Base-by-base conservation (phyloP, 2,329 filamentous ascomycete genomes). In the Hypocrella siamensis region DNA sequence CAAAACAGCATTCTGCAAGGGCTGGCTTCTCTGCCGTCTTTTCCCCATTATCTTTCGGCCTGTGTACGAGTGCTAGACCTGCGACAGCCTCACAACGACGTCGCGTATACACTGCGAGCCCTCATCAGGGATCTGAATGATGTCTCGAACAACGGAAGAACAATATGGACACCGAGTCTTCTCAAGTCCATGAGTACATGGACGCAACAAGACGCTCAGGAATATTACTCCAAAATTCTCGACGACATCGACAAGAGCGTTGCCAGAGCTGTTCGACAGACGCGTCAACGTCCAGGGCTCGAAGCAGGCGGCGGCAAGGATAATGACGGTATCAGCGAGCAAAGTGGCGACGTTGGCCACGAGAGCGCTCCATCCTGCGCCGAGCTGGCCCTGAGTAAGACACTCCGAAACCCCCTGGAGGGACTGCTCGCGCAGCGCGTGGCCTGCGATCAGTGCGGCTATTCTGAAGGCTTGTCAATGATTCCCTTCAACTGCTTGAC, bases 151-250 rank as follows among this genome's bases (percentile, higher is more conserved):
- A 77, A 82, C 38, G 83, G 83, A 6, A 68, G 66, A 44, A 78
- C 76, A 15, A 61, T 94, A 11, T 93, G 83, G 83, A 85, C 85
- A 6, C 81, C 83, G 0, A 60, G 69, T 1, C 72, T 79, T 33
- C 60, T 94, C 28, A 93, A 93, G 54, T 86, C 77, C 8, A 92
- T 96, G 78, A 88, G 79, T 53, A 93, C 82, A 19, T 93, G 81
- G 72, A 81, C 92, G 43, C 90, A 96, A 50, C 90, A 98, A 54
- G 90, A 98, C 56, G 90, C 90, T 5, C 90, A 96, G 49, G 90
- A 98, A 53, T 98, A 96, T 52, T 94, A 82, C 46, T 88, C 84
- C 12, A 92, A 88, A 46, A 66, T 98, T 11, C 55, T 94, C 30
- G 84, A 88, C 42, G 77, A 86, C 43, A 63, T 93, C 18, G 83